A percentile compares a stretch with the other conserved stretches of the same genome.
phyloP scores from a whole-genome alignment of 306 rosid species.

The Gleditsia sinensis region DNA sequence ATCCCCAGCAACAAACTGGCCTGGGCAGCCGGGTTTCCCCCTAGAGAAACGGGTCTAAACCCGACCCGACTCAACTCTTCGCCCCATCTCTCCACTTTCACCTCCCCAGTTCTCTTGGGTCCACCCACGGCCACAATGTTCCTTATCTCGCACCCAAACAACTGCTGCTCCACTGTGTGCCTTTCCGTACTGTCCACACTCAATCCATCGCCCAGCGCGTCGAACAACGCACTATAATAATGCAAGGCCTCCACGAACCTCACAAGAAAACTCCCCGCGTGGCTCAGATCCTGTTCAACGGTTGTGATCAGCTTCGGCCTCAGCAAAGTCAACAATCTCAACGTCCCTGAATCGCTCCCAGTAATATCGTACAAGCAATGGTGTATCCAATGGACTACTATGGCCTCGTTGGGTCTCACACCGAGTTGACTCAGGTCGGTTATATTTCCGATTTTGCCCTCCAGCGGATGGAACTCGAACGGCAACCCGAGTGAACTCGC shows the following conservation, averaged over 20 bases:
- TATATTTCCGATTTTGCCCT: slow-evolving; percentile 87
- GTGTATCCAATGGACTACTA: slow-evolving; percentile 98
- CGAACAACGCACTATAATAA: slow-evolving; percentile 98
- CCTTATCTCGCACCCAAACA: slow-evolving; percentile 88
- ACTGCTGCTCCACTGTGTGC: slow-evolving; percentile 94
- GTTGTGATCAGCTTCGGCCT: slow-evolving; percentile 81
- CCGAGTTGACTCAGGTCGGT: slow-evolving; percentile 77
- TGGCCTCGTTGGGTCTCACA: slow-evolving; percentile 59
- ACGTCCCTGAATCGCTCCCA: slow-evolving; percentile 80
- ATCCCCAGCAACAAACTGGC: slow-evolving; percentile 83
- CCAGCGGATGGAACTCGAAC: slow-evolving; percentile 80
- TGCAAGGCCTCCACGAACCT: slow-evolving; percentile 97
- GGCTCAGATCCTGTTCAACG: slow-evolving; percentile 94
- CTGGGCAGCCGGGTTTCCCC: slow-evolving; percentile 96
- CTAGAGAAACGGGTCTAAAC: slow-evolving; percentile 63
- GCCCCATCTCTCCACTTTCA: slow-evolving; percentile 83
- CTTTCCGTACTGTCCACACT: slow-evolving; percentile 68
- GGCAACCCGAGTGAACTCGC: slow-evolving; percentile 82
- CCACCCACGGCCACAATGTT: slow-evolving; percentile 95
- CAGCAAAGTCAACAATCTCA: slow-evolving; percentile 58
- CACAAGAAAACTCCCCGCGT: slow-evolving; percentile 78
- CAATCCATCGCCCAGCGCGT: slow-evolving; percentile 91
- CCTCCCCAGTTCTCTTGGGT: slow-evolving; percentile 91
- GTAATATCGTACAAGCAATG: slow-evolving; percentile 92
- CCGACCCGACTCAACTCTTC: slow-evolving; percentile 83